These are phyloP conservation scores for Wickerhamiella dianesei DNA, from an alignment of 805 yeast genomes.

Conservation along the genomic window DNA sequence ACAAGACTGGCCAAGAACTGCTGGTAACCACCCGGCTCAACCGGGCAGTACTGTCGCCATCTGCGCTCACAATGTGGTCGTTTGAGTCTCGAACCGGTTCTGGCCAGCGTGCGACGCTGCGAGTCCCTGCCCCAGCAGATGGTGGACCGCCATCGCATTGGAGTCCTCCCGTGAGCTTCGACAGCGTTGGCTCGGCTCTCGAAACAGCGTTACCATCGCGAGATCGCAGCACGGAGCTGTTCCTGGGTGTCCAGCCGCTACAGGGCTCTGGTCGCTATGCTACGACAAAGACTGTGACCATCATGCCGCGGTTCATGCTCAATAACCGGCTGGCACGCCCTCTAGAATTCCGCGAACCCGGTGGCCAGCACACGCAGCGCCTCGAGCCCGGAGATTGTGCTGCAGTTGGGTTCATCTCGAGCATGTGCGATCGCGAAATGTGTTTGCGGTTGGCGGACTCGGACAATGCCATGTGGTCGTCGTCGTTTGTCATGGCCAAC, in stretches of 20 bases:
- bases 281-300: constrained; percentile 59
- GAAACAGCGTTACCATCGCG: constrained; percentile 35
- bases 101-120: constrained; percentile 41
- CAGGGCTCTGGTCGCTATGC: constrained; percentile 83
- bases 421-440: constrained; percentile 16
- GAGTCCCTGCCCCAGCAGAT: constrained; percentile 30
- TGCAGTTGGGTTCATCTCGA: constrained; percentile 48
- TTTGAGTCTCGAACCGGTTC: constrained; percentile 45
- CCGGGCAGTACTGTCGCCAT: constrained; percentile 31
- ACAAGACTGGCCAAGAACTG: constrained; percentile 60
- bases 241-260: constrained; percentile 46
- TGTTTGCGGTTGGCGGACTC: constrained; percentile 31
- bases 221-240: constrained; percentile 37
- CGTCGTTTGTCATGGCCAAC: constrained; percentile 75
- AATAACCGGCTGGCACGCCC: constrained; percentile 45
- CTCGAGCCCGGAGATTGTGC: constrained; percentile 8
- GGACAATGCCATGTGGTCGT: constrained; percentile 57
- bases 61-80: constrained; percentile 68
- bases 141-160: constrained; percentile 42
- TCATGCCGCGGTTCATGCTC: constrained; percentile 72
- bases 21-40: constrained; percentile 43
- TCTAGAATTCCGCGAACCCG: constrained; percentile 27
- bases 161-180: constrained; percentile 68
- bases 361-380: constrained; percentile 12
- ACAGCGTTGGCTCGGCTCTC: constrained; percentile 72